Conservation (phyloP, 2,329 filamentous ascomycete species). For the Paraphaeosphaeria minitans region DNA sequence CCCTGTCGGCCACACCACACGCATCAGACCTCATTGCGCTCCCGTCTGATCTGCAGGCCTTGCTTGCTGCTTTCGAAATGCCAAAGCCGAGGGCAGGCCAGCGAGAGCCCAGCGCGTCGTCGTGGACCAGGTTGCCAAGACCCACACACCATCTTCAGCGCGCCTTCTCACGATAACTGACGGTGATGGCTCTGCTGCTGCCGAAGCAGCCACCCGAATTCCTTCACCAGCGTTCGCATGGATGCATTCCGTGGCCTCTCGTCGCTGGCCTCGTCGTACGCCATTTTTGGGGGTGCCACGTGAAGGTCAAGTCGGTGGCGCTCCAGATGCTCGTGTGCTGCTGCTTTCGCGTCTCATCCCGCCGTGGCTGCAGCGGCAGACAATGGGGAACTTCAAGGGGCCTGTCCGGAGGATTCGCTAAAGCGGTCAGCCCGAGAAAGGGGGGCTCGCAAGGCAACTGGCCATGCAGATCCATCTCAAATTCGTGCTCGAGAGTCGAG, state of each 20-base stretch:
- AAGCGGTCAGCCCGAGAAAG: neutral
- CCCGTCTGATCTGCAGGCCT: slow-evolving; percentile 34
- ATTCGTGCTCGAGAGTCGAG: neutral
- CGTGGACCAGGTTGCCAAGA: neutral
- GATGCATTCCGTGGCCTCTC: neutral
- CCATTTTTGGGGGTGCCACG: neutral
- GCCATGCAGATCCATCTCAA: neutral
- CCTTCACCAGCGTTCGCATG: neutral
- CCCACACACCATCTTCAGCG: neutral
- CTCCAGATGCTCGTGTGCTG: neutral
- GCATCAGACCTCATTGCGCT: slow-evolving; percentile 20
- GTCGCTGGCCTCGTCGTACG: neutral
- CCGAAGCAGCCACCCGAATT: neutral
- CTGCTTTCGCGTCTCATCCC: neutral
- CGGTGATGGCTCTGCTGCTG: neutral
- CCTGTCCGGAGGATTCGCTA: neutral
- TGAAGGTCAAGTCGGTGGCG: neutral
- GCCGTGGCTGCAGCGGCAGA: neutral
- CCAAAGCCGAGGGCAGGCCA: slow-evolving; percentile 14
- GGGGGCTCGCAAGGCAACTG: neutral
- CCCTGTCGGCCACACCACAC: slow-evolving; percentile 17
- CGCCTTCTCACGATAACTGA: neutral
- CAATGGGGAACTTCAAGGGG: neutral
- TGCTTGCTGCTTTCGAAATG: slow-evolving; percentile 29
- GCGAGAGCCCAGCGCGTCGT: neutral